Evolutionary conservation across 306 rosid species (phyloP).

Genomic region (Cicer bijugum): DNA sequence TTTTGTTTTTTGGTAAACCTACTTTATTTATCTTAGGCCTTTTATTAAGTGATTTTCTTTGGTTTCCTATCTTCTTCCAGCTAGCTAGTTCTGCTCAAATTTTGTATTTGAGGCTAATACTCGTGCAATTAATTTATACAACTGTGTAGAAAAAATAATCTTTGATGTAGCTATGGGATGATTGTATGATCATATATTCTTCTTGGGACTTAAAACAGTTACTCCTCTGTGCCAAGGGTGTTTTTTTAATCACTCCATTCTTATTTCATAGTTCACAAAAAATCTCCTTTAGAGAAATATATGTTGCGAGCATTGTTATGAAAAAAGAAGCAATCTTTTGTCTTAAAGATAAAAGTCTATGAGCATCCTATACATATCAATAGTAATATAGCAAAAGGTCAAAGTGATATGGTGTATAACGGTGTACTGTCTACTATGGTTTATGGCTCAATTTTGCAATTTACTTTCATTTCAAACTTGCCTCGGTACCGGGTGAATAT

Average conservation of each 20-base stretch:
- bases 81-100: background rate
- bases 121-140: background rate
- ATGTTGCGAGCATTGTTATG: background rate
- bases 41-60: background rate
- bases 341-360: background rate
- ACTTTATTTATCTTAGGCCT: background rate
- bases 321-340: background rate
- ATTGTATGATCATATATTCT: background rate
- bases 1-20: background rate
- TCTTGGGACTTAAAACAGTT: background rate
- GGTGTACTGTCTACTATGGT: background rate
- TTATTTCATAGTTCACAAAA: background rate
- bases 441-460: constrained; percentile 1
- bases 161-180: background rate
- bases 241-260: background rate
- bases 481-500: background rate
- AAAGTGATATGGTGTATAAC: background rate
- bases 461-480: background rate
- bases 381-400: background rate
- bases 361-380: background rate
- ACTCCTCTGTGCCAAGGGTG: background rate
- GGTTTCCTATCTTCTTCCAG: background rate
- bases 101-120: background rate
- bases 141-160: background rate
- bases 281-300: background rate